Conservation (phyloP, 1,284 basidiomycete species). For the Ganoderma sinense region DNA sequence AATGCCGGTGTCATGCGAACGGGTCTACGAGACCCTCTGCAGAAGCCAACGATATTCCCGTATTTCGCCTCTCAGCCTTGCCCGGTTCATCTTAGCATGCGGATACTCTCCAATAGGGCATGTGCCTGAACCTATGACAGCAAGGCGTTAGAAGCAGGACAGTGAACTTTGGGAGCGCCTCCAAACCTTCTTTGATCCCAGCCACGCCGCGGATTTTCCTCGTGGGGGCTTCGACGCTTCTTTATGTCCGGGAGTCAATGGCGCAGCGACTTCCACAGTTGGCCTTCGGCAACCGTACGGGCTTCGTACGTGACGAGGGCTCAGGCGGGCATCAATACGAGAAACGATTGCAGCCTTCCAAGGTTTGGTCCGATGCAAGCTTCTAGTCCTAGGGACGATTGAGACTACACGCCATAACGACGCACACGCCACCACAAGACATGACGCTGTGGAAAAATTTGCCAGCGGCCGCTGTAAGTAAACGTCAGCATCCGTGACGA, state of each 20-base stretch:
- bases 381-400: not conserved
- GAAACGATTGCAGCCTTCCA: not conserved
- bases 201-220: not conserved
- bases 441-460: not conserved
- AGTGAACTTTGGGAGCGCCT: not conserved
- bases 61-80: not conserved
- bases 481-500: not conserved
- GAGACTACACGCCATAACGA: not conserved
- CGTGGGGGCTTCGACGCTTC: constrained; percentile 3
- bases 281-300: not conserved
- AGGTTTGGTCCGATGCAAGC: not conserved
- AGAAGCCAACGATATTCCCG: constrained; percentile 7
- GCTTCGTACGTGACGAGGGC: not conserved
- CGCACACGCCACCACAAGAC: not conserved
- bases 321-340: not conserved
- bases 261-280: not conserved
- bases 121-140: not conserved
- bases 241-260: constrained; percentile 1
- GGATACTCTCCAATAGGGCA: not conserved
- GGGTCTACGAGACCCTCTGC: not conserved
- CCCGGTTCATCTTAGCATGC: not conserved
- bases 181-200: constrained; percentile 5
- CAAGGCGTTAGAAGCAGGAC: not conserved
- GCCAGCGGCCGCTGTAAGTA: not conserved
- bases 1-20: not conserved